Percentiles rank a stretch among this genome's conserved stretches.
These are phyloP conservation scores for Mycotypha africana DNA, from an alignment of 371 early-diverging fungal genomes.

Conservation along the genomic window DNA sequence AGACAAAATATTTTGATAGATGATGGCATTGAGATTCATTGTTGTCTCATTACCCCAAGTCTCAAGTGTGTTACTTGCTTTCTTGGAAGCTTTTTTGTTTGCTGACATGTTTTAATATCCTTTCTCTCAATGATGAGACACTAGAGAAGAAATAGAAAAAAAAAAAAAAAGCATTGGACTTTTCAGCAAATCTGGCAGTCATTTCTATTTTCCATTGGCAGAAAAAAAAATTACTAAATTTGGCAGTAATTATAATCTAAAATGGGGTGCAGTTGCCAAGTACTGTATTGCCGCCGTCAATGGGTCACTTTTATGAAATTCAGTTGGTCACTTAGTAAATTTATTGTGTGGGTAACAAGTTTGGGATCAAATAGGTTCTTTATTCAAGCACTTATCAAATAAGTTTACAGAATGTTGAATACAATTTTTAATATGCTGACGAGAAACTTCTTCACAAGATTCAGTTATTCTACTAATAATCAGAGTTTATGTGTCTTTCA, in stretches of 20 bases:
- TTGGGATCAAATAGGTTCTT: constrained; percentile 6
- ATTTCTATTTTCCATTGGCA: no score
- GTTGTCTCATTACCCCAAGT: constrained; percentile 76
- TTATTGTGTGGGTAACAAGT: constrained; percentile 1
- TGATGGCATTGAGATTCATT: constrained; percentile 81
- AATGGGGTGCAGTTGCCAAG: no score
- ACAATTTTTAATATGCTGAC: constrained; percentile 2
- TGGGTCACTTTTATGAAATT: constrained; percentile 7
- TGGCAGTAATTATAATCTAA: no score
- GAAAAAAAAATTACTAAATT: constrained; percentile 3
- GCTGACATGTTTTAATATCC: constrained; percentile 2
- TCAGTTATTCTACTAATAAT: constrained; percentile 6
- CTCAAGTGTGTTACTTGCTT: constrained; percentile 53
- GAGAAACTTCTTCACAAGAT: constrained; percentile 3
- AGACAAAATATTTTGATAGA: constrained; percentile 65
- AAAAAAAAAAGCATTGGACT: no score
- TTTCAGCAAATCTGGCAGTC: no score
- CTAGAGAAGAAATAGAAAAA: no score
- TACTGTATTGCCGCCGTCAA: constrained; percentile 3
- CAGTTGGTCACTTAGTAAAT: constrained; percentile 2
- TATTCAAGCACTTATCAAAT: constrained; percentile 5
- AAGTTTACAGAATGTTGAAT: neutral
- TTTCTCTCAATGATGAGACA: no score
- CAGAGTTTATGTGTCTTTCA: constrained; percentile 12
- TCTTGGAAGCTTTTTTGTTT: constrained; percentile 28